phyloP scores from a whole-genome alignment of 805 yeast genomes.

The Candida multigemmis region DNA sequence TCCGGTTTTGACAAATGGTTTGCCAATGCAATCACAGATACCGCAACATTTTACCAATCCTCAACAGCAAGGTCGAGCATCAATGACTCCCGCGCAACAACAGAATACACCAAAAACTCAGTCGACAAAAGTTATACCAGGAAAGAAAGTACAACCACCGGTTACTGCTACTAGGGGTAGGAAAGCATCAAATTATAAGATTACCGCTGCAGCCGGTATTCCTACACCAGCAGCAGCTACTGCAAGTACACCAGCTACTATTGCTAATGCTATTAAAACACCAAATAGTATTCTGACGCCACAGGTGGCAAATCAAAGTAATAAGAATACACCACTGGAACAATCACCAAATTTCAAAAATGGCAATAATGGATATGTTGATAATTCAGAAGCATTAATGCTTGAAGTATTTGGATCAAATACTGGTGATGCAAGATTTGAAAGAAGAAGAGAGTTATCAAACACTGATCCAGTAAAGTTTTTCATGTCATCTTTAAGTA shows the following conservation, averaged over 20 bases:
- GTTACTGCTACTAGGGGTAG: slow-evolving; percentile 9
- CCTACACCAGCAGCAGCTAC: slow-evolving; percentile 18
- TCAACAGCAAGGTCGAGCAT: slow-evolving; percentile 2
- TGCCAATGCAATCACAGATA: slow-evolving; percentile 6
- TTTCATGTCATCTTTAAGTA: slow-evolving; percentile 42
- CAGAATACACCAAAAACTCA: slow-evolving; percentile 2
- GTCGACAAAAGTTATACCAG: slow-evolving; percentile 3
- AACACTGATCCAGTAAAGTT: slow-evolving; percentile 37
- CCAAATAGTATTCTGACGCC: slow-evolving; percentile 37
- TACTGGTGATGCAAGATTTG: slow-evolving; percentile 32
- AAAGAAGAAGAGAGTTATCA: slow-evolving; percentile 38
- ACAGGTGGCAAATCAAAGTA: slow-evolving; percentile 26
- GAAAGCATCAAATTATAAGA: slow-evolving; percentile 13
- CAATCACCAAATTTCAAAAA: slow-evolving; percentile 21
- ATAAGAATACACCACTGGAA: slow-evolving; percentile 32
- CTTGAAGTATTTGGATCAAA: too few species aligned
- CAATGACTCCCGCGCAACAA: slow-evolving; percentile 5
- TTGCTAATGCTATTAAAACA: slow-evolving; percentile 31
- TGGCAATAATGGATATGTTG: too few species aligned
- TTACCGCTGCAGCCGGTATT: slow-evolving; percentile 19
- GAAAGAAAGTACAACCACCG: slow-evolving; percentile 5
- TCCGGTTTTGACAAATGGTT: slow-evolving; percentile 14
- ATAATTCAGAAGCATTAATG: too few species aligned
- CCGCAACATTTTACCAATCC: slow-evolving; percentile 3
- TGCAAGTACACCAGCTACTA: slow-evolving; percentile 28